Conservation (phyloP, 208 protist genomes). For the Wallacemonas sp. region DNA sequence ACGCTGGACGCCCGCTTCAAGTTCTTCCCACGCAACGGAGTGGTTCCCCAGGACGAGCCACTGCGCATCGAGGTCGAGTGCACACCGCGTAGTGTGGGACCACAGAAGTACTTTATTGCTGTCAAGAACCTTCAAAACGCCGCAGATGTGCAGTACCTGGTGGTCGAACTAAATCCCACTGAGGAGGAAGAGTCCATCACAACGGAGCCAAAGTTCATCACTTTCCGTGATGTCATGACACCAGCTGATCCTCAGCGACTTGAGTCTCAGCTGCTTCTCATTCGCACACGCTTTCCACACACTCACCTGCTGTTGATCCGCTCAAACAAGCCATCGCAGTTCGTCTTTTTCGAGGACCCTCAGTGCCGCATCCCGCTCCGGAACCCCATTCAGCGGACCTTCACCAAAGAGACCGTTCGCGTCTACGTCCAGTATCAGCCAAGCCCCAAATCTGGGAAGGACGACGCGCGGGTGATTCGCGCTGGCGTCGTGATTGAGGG, state of each 20-base stretch:
- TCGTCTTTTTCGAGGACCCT: slow-evolving; percentile 74
- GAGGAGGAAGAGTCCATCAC: slow-evolving; percentile 65
- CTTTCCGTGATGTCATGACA: slow-evolving; percentile 67
- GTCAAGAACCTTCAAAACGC: slow-evolving; percentile 78
- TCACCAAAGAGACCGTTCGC: slow-evolving; percentile 59
- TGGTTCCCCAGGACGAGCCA: slow-evolving; percentile 39
- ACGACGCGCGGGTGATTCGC: slow-evolving; percentile 42
- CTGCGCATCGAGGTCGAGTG: slow-evolving; percentile 79
- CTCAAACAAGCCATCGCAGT: slow-evolving; percentile 71
- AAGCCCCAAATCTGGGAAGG: slow-evolving; percentile 45
- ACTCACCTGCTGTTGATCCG: slow-evolving; percentile 74
- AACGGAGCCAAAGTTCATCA: slow-evolving; percentile 59
- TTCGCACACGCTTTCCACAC: slow-evolving; percentile 60
- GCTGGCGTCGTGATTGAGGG: slow-evolving; percentile 80
- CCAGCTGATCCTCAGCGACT: slow-evolving; percentile 51
- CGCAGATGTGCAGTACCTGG: slow-evolving; percentile 66
- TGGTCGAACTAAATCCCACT: slow-evolving; percentile 76
- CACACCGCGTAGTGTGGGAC: slow-evolving; percentile 66
- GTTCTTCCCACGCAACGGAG: slow-evolving; percentile 73
- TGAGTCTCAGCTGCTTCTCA: slow-evolving; percentile 66
- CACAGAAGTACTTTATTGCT: slow-evolving; percentile 84
- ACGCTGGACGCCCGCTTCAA: slow-evolving; percentile 78
- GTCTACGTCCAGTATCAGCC: slow-evolving; percentile 74
- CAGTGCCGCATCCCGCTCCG: slow-evolving; percentile 63
- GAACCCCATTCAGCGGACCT: slow-evolving; percentile 57